A percentile compares a stretch with the other conserved stretches of the same genome.
Evolutionary conservation across 371 early-diverging fungal genomes (phyloP).

Genomic region (Apophysomyces ossiformis): DNA sequence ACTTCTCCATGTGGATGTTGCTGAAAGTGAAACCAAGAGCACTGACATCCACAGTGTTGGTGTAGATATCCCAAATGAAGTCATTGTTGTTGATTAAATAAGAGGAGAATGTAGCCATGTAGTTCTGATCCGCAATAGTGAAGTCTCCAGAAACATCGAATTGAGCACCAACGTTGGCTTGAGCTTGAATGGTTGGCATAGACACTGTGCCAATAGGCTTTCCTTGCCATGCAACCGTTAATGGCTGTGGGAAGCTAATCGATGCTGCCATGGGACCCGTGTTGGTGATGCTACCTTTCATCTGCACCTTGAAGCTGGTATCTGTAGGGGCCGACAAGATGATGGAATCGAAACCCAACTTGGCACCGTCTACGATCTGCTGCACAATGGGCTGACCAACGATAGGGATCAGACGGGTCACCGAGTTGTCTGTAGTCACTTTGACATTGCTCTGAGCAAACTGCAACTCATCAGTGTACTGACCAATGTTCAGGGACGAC

Average conservation of each 20-base stretch:
- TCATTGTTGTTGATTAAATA: conserved; percentile 60
- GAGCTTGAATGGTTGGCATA: conserved; percentile 53
- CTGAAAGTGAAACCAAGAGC: conserved; percentile 63
- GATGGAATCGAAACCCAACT: conserved; percentile 49
- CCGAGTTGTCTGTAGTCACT: conserved; percentile 44
- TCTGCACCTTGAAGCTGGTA: conserved; percentile 49
- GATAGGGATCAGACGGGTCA: conserved; percentile 54
- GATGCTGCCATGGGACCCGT: conserved; percentile 66
- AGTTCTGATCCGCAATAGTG: conserved; percentile 43
- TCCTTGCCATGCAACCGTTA: conserved; percentile 59
- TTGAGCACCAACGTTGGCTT: conserved; percentile 51
- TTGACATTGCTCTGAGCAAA: conserved; percentile 54
- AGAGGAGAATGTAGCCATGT: conserved; percentile 55
- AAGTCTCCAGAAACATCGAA: conserved; percentile 55
- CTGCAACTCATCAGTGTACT: conserved; percentile 46
- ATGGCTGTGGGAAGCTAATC: conserved; percentile 56
- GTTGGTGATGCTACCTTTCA: conserved; percentile 54
- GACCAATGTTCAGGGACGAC: conserved; percentile 53
- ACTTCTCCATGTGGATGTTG: conserved; percentile 59
- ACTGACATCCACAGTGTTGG: conserved; percentile 55
- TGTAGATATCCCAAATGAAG: conserved; percentile 63
- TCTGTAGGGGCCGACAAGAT: conserved; percentile 52
- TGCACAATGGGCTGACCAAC: conserved; percentile 62
- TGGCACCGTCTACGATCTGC: conserved; percentile 50
- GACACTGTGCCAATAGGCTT: conserved; percentile 49